Evolutionary conservation across 345 rosid species (phyloP).

Genomic region (Laguncularia racemosa): DNA sequence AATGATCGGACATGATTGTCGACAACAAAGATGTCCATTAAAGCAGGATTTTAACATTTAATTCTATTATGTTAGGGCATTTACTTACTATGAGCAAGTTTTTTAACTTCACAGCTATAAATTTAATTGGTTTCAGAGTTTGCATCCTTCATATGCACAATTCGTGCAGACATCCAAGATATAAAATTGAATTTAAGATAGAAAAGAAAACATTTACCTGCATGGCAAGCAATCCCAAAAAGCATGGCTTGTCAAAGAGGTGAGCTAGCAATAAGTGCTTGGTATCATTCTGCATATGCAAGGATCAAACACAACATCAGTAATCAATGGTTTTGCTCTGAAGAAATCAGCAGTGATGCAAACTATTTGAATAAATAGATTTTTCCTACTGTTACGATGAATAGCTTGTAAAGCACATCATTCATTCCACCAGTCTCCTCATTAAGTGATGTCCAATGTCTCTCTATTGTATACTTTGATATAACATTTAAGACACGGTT

Average conservation of each 20-base stretch:
- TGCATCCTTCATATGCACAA: too few species aligned
- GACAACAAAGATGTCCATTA: too few species aligned
- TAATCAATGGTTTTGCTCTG: not conserved
- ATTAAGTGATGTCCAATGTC: slow-evolving; percentile 74
- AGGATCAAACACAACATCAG: slow-evolving; percentile 12
- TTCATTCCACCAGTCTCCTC: slow-evolving; percentile 99
- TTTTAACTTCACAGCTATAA: too few species aligned
- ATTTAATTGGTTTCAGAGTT: too few species aligned
- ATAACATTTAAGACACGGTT: slow-evolving; percentile 79
- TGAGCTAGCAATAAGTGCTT: slow-evolving; percentile 84
- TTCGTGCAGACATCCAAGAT: too few species aligned
- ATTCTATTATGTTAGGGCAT: too few species aligned
- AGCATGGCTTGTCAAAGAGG: slow-evolving; percentile 96
- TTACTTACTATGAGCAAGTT: too few species aligned
- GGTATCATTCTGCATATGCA: slow-evolving; percentile 54
- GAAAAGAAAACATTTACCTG: slow-evolving; percentile 27
- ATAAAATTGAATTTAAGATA: not conserved
- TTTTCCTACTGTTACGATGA: slow-evolving; percentile 45
- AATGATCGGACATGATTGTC: too few species aligned
- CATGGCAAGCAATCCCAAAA: slow-evolving; percentile 81
- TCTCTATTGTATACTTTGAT: slow-evolving; percentile 38
- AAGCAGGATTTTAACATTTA: too few species aligned
- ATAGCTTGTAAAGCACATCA: slow-evolving; percentile 80
- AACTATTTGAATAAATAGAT: not conserved
- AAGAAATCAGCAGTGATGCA: not conserved